Conservation (phyloP, 352 stramenopile genomes). For the Peronosclerospora sorghi region DNA sequence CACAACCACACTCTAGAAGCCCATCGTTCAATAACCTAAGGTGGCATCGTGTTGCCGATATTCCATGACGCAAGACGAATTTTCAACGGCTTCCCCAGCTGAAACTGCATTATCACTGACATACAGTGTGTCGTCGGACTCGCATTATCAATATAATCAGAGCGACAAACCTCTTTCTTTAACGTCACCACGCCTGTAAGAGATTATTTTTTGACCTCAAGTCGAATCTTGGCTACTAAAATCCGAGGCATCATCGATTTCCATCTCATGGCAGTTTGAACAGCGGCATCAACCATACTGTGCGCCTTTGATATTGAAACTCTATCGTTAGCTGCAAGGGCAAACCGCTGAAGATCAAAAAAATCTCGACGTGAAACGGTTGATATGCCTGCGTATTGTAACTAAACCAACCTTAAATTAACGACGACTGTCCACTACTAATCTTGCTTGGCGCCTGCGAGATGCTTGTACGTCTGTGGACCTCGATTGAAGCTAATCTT, state of each 20-base stretch:
- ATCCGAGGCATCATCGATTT: conserved; percentile 10
- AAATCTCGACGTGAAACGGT: conserved; percentile 10
- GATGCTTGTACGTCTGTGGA: conserved; percentile 32
- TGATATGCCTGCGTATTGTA: no score
- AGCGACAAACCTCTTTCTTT: neutral
- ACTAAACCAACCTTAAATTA: no score
- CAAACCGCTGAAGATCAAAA: no score
- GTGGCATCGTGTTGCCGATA: conserved; percentile 75
- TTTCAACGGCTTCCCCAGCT: conserved; percentile 19
- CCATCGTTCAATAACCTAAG: conserved; percentile 49
- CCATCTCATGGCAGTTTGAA: neutral
- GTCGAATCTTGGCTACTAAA: conserved; percentile 12
- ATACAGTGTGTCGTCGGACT: conserved; percentile 9
- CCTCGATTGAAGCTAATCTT: conserved; percentile 47
- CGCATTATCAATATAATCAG: conserved; percentile 7
- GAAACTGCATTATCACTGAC: neutral
- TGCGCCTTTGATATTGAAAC: conserved; percentile 8
- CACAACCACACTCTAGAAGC: conserved; percentile 66
- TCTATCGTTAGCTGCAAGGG: neutral
- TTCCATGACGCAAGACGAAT: conserved; percentile 77
- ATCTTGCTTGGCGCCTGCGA: conserved; percentile 18
- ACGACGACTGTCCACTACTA: no score
- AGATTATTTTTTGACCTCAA: conserved; percentile 8
- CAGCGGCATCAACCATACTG: conserved; percentile 1
- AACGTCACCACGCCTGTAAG: neutral